Conservation (phyloP, 305 asterid species). For the Lippia alba region DNA sequence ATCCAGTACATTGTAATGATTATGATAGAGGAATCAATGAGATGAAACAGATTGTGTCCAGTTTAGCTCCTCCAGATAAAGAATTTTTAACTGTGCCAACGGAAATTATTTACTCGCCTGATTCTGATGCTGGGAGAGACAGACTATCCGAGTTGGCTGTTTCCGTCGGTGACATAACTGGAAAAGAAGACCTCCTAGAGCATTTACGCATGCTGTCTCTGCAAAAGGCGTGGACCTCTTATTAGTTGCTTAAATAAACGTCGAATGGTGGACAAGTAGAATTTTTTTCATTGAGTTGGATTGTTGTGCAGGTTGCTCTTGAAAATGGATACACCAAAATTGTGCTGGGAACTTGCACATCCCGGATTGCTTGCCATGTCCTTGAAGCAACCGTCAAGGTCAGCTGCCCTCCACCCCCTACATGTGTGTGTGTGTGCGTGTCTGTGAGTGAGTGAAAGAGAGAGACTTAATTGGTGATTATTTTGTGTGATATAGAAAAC, state of each 20-base stretch:
- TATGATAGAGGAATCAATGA: constrained; percentile 52
- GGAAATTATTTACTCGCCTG: constrained; percentile 57
- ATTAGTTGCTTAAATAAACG: constrained; percentile 24
- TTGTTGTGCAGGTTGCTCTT: constrained; percentile 65
- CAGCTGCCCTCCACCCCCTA: constrained; percentile 16
- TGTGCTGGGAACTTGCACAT: constrained; percentile 69
- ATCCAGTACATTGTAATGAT: constrained; percentile 44
- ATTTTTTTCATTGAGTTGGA: constrained; percentile 6
- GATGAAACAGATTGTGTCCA: constrained; percentile 65
- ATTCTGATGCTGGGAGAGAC: constrained; percentile 52
- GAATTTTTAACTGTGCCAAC: constrained; percentile 59
- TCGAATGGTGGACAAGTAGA: constrained; percentile 10
- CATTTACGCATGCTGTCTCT: constrained; percentile 68
- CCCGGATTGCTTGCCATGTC: constrained; percentile 82
- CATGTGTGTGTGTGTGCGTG: neutral
- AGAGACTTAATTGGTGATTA: no score
- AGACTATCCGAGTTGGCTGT: constrained; percentile 51
- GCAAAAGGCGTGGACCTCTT: constrained; percentile 62
- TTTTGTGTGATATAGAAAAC: neutral
- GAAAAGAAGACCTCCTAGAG: constrained; percentile 78
- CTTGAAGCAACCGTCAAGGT: constrained; percentile 98
- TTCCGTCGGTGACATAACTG: constrained; percentile 71
- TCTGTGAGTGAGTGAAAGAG: no score
- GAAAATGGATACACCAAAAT: constrained; percentile 85
- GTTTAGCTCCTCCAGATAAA: constrained; percentile 72